These are phyloP conservation scores for Acanthamoeba castellanii DNA, from an alignment of 208 protist genomes.

Conservation along the genomic window DNA sequence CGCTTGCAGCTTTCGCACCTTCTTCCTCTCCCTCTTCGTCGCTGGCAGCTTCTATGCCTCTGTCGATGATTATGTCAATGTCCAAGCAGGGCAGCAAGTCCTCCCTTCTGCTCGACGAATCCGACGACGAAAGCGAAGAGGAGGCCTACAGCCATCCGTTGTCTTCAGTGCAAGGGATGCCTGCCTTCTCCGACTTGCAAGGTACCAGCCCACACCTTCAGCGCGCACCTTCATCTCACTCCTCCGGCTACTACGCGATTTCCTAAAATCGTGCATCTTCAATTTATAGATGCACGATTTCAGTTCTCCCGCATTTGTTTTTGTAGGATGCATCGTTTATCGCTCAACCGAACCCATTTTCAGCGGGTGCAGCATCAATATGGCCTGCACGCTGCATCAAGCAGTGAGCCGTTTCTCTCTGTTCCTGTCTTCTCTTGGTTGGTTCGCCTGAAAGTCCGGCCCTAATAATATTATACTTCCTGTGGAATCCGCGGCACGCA, in stretches of 20 bases:
- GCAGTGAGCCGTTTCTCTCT: not conserved
- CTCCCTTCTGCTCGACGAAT: not conserved
- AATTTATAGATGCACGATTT: not conserved
- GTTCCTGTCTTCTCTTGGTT: not conserved
- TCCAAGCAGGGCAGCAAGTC: not conserved
- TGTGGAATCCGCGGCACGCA: not conserved
- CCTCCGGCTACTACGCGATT: not conserved
- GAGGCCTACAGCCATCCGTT: slow-evolving; percentile 49
- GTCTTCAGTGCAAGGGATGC: not conserved
- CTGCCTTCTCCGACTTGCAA: slow-evolving; percentile 65
- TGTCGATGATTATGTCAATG: not conserved
- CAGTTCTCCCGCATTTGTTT: not conserved
- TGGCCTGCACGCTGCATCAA: too few relatives aligned
- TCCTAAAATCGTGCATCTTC: not conserved
- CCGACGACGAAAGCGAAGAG: not conserved
- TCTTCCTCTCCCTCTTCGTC: not conserved
- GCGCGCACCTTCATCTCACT: not conserved
- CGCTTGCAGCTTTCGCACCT: not conserved
- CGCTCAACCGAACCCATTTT: too few relatives aligned
- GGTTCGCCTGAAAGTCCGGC: not conserved
- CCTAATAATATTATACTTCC: not conserved
- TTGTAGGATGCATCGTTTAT: too few relatives aligned
- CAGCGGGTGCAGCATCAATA: not conserved
- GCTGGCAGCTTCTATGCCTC: not conserved
- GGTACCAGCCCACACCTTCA: slow-evolving; percentile 2